These are phyloP conservation scores for Elymus sibiricus DNA, from an alignment of 176 grass and related monocot species.

Conservation along the genomic window DNA sequence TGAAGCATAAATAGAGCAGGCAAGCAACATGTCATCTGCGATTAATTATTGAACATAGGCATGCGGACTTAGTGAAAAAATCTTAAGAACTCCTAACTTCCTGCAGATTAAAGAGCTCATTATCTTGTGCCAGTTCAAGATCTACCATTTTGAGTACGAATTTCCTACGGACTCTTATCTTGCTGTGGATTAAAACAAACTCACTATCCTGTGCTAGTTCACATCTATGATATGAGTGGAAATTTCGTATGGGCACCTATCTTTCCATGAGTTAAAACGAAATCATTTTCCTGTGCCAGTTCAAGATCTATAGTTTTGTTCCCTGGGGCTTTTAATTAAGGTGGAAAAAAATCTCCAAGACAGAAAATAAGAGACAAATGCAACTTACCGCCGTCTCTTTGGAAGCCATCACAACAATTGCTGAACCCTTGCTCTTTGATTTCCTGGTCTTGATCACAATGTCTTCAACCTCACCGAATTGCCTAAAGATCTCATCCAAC, in stretches of 20 bases:
- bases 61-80: background rate
- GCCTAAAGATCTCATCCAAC: conserved; percentile 65
- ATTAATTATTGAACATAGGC: background rate
- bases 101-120: background rate
- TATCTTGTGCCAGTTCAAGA: background rate
- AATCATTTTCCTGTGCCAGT: background rate
- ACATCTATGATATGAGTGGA: background rate
- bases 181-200: background rate
- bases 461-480: conserved; percentile 80
- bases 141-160: too few relatives aligned
- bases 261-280: background rate
- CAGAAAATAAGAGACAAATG: conserved; percentile 16
- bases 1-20: background rate
- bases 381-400: conserved; percentile 72
- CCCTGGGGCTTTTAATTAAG: background rate
- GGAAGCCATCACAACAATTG: conserved; percentile 72
- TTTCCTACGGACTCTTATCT: background rate
- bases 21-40: too few relatives aligned
- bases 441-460: conserved; percentile 70
- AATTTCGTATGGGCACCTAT: background rate
- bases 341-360: background rate
- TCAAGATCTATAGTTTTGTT: background rate
- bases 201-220: background rate
- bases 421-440: conserved; percentile 68
- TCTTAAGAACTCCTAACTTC: background rate